phyloP scores from a whole-genome alignment of 208 protist genomes.

The Acanthamoeba castellanii region DNA sequence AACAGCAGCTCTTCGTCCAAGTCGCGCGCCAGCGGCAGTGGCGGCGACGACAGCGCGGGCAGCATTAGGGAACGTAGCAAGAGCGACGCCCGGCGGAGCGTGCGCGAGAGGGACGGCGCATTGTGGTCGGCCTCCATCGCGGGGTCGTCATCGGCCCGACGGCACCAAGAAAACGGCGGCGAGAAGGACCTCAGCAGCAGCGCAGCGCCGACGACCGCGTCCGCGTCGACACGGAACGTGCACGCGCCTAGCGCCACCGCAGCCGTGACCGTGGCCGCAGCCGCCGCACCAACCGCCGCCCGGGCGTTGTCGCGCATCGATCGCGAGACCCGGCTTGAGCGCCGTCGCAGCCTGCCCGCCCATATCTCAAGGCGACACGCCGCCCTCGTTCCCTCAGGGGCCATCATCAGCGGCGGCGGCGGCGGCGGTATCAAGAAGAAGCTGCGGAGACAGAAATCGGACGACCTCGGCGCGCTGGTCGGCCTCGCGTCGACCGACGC shows the following conservation, averaged over 20 bases:
- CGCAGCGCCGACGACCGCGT: too few species aligned
- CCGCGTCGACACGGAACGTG: too few species aligned
- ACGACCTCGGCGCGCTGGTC: too few species aligned
- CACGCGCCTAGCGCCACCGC: too few species aligned
- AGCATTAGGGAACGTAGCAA: background rate
- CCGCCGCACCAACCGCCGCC: too few species aligned
- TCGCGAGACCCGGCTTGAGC: background rate
- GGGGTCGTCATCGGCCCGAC: background rate
- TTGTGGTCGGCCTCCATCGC: background rate
- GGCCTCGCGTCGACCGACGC: background rate
- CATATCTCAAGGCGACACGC: background rate
- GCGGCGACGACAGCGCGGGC: background rate
- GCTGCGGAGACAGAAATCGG: too few species aligned
- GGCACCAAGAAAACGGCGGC: too few species aligned
- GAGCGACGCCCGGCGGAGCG: constrained; percentile 13
- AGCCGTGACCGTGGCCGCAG: too few species aligned
- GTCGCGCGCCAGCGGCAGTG: background rate
- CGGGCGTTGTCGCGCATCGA: too few species aligned
- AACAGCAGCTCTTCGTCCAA: background rate
- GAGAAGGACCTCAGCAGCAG: too few species aligned
- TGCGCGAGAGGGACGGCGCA: background rate
- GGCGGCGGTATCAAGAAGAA: background rate
- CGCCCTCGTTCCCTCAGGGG: background rate
- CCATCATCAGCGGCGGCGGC: background rate
- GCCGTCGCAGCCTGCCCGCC: background rate